Percentiles rank a stretch among this genome's conserved stretches.
phyloP scores from a whole-genome alignment of 352 stramenopile genomes.

The Globisporangium irregulare region DNA sequence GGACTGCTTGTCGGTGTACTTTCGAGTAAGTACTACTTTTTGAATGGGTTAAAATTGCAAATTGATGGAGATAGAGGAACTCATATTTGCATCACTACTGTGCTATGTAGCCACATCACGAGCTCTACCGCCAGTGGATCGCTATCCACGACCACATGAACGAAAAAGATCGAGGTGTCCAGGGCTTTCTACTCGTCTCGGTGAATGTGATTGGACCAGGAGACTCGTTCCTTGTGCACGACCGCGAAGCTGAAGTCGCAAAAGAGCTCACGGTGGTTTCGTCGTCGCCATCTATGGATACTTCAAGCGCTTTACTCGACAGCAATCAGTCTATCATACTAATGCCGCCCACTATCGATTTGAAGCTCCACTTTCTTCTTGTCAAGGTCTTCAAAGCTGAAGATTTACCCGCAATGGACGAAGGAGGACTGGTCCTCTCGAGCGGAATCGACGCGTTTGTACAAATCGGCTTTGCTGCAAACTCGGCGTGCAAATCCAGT shows the following conservation, averaged over 20 bases:
- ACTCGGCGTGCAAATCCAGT: slow-evolving; percentile 38
- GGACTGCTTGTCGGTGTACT: slow-evolving; percentile 74
- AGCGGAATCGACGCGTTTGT: slow-evolving; percentile 85
- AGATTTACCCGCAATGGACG: slow-evolving; percentile 82
- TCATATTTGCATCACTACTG: neutral
- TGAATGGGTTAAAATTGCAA: neutral
- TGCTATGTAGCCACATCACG: slow-evolving; percentile 57
- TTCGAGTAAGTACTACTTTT: slow-evolving; percentile 32
- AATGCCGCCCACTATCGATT: slow-evolving; percentile 71
- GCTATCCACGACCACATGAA: slow-evolving; percentile 88
- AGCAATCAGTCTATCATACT: slow-evolving; percentile 45
- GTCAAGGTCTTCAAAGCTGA: slow-evolving; percentile 77
- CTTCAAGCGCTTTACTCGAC: slow-evolving; percentile 15
- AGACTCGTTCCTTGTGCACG: slow-evolving; percentile 61
- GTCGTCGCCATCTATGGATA: neutral
- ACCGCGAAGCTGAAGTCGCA: slow-evolving; percentile 65
- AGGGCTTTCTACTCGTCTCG: slow-evolving; percentile 73
- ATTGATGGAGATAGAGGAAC: no score
- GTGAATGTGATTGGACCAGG: slow-evolving; percentile 70
- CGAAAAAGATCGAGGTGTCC: slow-evolving; percentile 77
- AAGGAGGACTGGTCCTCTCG: slow-evolving; percentile 33
- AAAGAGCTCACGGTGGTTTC: slow-evolving; percentile 35
- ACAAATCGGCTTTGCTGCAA: slow-evolving; percentile 63
- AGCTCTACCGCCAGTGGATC: slow-evolving; percentile 90
- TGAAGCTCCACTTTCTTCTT: slow-evolving; percentile 77